Conservation (phyloP, 2,329 filamentous ascomycete species). For the Aspergillus viridinutans region DNA sequence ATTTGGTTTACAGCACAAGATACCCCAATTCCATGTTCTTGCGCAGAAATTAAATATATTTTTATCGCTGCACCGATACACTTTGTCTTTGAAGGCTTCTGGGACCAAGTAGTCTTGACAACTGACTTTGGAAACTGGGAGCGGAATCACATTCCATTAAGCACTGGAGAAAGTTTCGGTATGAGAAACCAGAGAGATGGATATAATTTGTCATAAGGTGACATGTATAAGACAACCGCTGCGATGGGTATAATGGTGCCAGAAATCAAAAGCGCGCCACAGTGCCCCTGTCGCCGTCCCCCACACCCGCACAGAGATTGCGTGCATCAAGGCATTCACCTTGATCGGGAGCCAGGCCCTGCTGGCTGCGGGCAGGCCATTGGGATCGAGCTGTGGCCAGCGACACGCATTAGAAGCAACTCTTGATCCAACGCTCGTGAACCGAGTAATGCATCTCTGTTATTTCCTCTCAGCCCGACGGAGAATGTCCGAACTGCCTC, state of each 20-base stretch:
- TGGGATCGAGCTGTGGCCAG: background rate
- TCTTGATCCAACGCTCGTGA: background rate
- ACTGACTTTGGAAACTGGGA: background rate
- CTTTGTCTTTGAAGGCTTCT: background rate
- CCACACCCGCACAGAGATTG: background rate
- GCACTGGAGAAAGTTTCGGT: background rate
- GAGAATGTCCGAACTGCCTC: background rate
- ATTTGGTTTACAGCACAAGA: conserved; percentile 3
- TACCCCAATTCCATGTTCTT: conserved; percentile 4
- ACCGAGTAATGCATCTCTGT: background rate
- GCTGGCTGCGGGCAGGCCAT: background rate
- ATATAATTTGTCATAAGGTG: background rate
- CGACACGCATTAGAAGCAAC: background rate
- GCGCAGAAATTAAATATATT: background rate
- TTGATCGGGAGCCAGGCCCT: background rate
- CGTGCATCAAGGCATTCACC: background rate
- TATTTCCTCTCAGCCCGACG: background rate
- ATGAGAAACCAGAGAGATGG: background rate
- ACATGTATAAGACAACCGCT: background rate
- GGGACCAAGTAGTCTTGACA: background rate
- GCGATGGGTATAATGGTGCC: background rate
- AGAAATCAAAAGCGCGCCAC: background rate
- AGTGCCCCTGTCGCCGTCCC: too few relatives aligned
- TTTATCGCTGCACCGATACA: background rate
- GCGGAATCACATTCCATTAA: background rate